Percentiles rank a stretch among this genome's conserved stretches.
phyloP scores from a whole-genome alignment of 2,329 filamentous ascomycete genomes.

The Furcasterigmium sp. region DNA sequence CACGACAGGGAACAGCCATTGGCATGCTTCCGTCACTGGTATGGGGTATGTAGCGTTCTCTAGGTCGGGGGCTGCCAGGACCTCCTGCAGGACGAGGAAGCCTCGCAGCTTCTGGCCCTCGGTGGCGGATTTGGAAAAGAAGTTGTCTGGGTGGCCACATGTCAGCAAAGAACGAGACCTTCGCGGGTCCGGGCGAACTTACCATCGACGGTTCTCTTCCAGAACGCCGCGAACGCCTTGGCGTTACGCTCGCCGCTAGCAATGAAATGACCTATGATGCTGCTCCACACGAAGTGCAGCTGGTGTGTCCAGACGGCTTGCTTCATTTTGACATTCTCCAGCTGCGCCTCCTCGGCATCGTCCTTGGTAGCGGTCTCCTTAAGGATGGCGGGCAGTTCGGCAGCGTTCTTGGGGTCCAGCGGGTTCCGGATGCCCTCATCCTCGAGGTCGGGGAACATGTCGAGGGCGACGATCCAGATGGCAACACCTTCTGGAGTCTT shows the following conservation, averaged over 20 bases:
- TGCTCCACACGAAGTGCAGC: constrained; percentile 82
- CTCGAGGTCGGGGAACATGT: constrained; percentile 57
- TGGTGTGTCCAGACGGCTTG: constrained; percentile 75
- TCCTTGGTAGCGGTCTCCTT: constrained; percentile 64
- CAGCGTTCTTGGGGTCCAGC: constrained; percentile 61
- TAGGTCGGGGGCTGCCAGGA: constrained; percentile 43
- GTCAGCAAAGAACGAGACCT: no score
- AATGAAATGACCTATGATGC: constrained; percentile 58
- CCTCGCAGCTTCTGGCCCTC: constrained; percentile 89
- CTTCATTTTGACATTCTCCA: constrained; percentile 38
- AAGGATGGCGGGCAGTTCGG: constrained; percentile 68
- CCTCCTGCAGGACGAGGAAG: constrained; percentile 78
- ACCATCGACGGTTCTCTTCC: constrained; percentile 84
- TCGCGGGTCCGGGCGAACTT: constrained; percentile 32
- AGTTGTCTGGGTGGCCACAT: constrained; percentile 67
- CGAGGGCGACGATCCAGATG: constrained; percentile 72
- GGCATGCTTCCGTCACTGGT: not conserved
- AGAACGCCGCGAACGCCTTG: constrained; percentile 68
- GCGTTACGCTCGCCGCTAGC: constrained; percentile 27
- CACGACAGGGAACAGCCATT: constrained; percentile 45
- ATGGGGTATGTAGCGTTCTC: constrained; percentile 8
- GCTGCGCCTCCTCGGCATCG: constrained; percentile 35
- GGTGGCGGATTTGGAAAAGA: constrained; percentile 78
- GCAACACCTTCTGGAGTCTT: constrained; percentile 86
- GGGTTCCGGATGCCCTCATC: constrained; percentile 75